Evolutionary conservation across 2,329 filamentous ascomycete genomes (phyloP), one percentile per base, ranked within the genome.

Genomic region (Hysterium pulicare): DNA sequence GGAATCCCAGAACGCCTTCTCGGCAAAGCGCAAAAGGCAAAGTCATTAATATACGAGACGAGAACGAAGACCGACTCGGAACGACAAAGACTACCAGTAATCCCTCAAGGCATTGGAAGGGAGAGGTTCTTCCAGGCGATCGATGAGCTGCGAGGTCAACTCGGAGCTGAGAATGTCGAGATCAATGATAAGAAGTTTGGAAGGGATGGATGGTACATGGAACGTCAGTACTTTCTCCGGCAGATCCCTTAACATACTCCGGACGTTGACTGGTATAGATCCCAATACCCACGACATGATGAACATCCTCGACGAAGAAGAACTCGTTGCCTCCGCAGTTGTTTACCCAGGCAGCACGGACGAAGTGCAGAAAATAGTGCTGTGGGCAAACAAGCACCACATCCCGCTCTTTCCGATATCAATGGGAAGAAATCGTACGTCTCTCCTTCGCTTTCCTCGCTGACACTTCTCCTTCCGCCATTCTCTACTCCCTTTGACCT

Each of bases 361-460:
- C 16, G 72, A 78, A 38, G 73, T 76, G 3, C 74, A 77, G 55
- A 54, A 54, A 1, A 59, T 77, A 20, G 68, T 76, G 28, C 61
- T 58, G 32, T 67, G 71, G 55, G 69, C 69, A 23, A 76, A 77
- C 49, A 60, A 71, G 38, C 67, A 66, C 46, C 50, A 61, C 5
- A 67, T 75, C 2, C 73, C 75, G 1, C 58, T 77, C 33, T 77
- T 71, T 55, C 72, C 73, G 8, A 71, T 75, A 46, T 73, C 69
- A 2, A 70, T 75, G 47, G 73, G 74, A 0, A 59, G 73, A 26
- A 76, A 77, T 42, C n/a, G n/a, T n/a, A n/a, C n/a, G n/a, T n/a
- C n/a, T n/a, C n/a, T n/a, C n/a, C n/a, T n/a, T n/a, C n/a, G n/a
- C n/a, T n/a, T n/a, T n/a, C n/a, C n/a, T n/a, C n/a, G n/a, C n/a